phyloP scores from a whole-genome alignment of 2,329 filamentous ascomycete genomes.

The Apiospora kogelbergensis region DNA sequence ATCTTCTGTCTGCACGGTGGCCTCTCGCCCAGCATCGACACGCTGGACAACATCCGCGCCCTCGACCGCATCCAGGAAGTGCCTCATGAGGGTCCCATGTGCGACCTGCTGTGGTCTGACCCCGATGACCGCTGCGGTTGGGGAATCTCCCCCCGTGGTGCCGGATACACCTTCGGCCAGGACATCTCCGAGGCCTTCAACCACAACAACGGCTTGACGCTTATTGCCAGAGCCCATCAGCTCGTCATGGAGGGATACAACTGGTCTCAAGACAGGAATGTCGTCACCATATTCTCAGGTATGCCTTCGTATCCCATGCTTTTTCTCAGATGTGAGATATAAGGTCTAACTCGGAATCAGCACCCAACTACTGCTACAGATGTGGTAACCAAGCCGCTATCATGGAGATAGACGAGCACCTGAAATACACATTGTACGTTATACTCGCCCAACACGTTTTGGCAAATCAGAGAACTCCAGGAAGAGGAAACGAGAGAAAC shows the following conservation, averaged over 20 bases:
- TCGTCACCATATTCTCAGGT: constrained; percentile 98
- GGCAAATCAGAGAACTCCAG: neutral
- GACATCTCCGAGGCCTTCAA: constrained; percentile 99
- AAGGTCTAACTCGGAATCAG: constrained; percentile 36
- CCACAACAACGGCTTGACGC: constrained; percentile 95
- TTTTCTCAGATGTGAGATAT: neutral
- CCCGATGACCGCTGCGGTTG: constrained; percentile 95
- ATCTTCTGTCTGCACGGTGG: constrained; percentile 99
- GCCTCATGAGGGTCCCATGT: constrained; percentile 97
- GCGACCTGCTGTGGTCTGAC: constrained; percentile 96
- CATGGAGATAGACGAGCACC: constrained; percentile 99
- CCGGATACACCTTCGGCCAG: constrained; percentile 93
- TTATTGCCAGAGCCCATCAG: constrained; percentile 96
- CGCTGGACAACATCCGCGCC: constrained; percentile 90
- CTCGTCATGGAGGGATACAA: constrained; percentile 99
- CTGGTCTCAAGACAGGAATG: constrained; percentile 97
- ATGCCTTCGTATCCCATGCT: constrained; percentile 28
- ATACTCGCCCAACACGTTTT: neutral
- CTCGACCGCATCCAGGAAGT: constrained; percentile 98
- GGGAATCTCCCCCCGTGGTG: constrained; percentile 93
- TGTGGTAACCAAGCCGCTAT: constrained; percentile 99
- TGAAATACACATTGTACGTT: constrained; percentile 98
- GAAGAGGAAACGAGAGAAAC: neutral
- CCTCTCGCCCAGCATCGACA: constrained; percentile 93
- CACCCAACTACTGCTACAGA: constrained; percentile 95